Conservation (phyloP, 257 asterid genomes). For the Thymus quinquecostatus region DNA sequence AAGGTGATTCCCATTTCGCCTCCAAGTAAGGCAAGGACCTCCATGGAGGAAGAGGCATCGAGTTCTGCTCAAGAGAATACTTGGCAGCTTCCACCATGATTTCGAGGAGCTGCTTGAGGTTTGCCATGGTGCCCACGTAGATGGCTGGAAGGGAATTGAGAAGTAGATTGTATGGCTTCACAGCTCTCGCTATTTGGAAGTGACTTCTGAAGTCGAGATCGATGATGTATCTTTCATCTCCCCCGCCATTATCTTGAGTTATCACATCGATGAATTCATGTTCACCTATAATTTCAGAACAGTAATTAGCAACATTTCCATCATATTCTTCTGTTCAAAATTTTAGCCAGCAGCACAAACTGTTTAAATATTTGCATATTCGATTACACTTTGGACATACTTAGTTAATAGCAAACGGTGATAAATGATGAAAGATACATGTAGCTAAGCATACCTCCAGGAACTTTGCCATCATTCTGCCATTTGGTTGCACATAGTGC, state of each 20-base stretch:
- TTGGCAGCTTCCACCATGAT: conserved; percentile 53
- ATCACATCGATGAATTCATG: conserved; percentile 54
- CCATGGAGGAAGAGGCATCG: conserved; percentile 66
- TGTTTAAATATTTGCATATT: background rate
- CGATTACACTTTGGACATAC: background rate
- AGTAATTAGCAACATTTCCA: background rate
- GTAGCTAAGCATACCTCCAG: conserved; percentile 49
- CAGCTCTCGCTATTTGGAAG: conserved; percentile 65
- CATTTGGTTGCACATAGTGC: conserved; percentile 53
- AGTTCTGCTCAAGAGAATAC: conserved; percentile 51
- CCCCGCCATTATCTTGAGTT: conserved; percentile 32
- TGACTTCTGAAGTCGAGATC: conserved; percentile 58
- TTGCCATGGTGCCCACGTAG: conserved; percentile 43
- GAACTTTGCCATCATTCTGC: conserved; percentile 48
- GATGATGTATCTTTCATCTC: conserved; percentile 43
- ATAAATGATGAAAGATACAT: background rate
- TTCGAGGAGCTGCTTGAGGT: conserved; percentile 43
- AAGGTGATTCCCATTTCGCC: conserved; percentile 57
- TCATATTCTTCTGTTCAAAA: background rate
- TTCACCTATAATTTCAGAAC: conserved; percentile 40
- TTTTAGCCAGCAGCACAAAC: background rate
- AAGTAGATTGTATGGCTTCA: conserved; percentile 41
- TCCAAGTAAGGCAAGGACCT: conserved; percentile 53
- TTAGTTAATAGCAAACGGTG: background rate
- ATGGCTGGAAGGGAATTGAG: conserved; percentile 45